These are phyloP conservation scores for Plasmodium knowlesi DNA, from an alignment of 169 alveolate species.

Conservation along the genomic window DNA sequence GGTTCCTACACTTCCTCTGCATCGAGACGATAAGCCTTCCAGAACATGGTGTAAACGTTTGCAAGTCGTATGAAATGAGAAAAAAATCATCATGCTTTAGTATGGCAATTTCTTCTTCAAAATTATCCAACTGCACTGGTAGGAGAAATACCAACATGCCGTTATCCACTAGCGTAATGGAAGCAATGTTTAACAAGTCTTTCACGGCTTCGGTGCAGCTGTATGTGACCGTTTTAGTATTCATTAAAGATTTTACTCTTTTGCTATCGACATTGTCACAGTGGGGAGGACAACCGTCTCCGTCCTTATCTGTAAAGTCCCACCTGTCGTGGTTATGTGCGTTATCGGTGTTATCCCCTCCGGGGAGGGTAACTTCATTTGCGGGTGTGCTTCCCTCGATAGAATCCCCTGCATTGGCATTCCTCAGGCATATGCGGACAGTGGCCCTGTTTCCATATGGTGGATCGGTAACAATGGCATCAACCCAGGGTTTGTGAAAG, in stretches of 20 bases:
- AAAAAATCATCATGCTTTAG: conserved; percentile 69
- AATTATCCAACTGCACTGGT: conserved; percentile 79
- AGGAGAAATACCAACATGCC: conserved; percentile 88
- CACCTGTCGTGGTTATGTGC: background rate
- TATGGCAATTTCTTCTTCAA: conserved; percentile 47
- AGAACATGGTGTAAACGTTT: conserved; percentile 25
- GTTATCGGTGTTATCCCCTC: background rate
- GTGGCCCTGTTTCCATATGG: conserved; percentile 94
- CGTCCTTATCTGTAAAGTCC: background rate
- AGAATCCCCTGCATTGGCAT: background rate
- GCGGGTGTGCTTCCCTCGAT: background rate
- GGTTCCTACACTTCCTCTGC: conserved; percentile 59
- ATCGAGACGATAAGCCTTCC: conserved; percentile 74
- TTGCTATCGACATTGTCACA: background rate
- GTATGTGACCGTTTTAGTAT: conserved; percentile 45
- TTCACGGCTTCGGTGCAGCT: conserved; percentile 38
- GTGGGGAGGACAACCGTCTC: background rate
- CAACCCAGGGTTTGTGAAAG: conserved; percentile 90
- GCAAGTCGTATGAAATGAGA: conserved; percentile 66
- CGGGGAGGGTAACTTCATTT: background rate
- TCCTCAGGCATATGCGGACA: conserved; percentile 27
- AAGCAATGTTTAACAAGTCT: conserved; percentile 79
- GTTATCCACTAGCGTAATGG: conserved; percentile 79
- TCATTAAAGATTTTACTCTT: conserved; percentile 9
- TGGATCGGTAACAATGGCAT: conserved; percentile 97